Evolutionary conservation across 2,329 filamentous ascomycete species (phyloP).

Genomic region (Talaromyces marneffei): DNA sequence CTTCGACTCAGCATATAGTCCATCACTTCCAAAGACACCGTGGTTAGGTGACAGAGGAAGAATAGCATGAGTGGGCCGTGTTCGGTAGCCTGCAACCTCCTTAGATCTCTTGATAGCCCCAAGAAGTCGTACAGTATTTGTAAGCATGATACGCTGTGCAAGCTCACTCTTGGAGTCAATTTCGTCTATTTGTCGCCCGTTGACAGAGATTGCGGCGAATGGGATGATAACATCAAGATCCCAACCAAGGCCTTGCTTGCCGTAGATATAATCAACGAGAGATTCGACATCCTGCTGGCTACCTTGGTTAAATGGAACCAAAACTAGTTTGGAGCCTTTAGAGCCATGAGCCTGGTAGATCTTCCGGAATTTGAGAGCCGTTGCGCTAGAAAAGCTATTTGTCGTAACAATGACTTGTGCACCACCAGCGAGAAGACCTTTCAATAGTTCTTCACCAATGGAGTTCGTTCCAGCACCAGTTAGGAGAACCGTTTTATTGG

Average conservation of each 20-base stretch:
- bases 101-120: slow-evolving; percentile 90
- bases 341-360: slow-evolving; percentile 95
- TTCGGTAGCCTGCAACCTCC: slow-evolving; percentile 78
- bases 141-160: slow-evolving; percentile 97
- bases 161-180: slow-evolving; percentile 97
- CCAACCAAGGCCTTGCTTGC: slow-evolving; percentile 94
- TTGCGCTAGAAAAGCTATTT: slow-evolving; percentile 88
- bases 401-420: slow-evolving; percentile 96
- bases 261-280: slow-evolving; percentile 92
- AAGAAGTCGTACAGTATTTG: slow-evolving; percentile 86
- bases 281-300: slow-evolving; percentile 72
- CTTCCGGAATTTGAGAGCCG: slow-evolving; percentile 97
- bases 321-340: slow-evolving; percentile 89
- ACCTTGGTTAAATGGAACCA: slow-evolving; percentile 97
- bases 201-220: slow-evolving; percentile 95
- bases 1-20: slow-evolving; percentile 97
- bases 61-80: slow-evolving; percentile 91
- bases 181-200: slow-evolving; percentile 90
- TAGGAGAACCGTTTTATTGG: slow-evolving; percentile 94
- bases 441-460: slow-evolving; percentile 92
- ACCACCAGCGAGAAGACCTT: slow-evolving; percentile 91
- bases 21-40: slow-evolving; percentile 95
- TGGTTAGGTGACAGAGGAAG: slow-evolving; percentile 95
- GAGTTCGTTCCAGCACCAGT: slow-evolving; percentile 96
- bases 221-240: slow-evolving; percentile 94